These are phyloP conservation scores for Tuber microsphaerosporum DNA, from an alignment of 495 filamentous ascomycete genomes.

Conservation along the genomic window DNA sequence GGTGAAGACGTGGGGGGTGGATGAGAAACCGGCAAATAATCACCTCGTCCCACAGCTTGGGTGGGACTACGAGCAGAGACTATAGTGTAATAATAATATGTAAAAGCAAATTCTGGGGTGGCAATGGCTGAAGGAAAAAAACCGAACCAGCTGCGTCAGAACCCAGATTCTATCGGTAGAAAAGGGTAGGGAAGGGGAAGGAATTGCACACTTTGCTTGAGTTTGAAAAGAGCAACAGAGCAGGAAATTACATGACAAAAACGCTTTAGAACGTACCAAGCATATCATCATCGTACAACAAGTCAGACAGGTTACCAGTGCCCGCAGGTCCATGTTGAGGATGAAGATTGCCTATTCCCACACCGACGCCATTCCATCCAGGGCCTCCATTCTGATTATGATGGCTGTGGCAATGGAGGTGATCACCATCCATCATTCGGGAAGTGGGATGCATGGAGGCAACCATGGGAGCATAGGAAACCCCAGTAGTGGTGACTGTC, in stretches of 20 bases:
- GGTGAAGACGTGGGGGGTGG: conserved; percentile 15
- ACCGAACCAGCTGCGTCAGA: conserved; percentile 28
- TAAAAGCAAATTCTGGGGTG: conserved; percentile 21
- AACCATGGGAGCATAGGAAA: conserved; percentile 37
- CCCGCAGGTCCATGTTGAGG: conserved; percentile 41
- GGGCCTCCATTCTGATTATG: conserved; percentile 24
- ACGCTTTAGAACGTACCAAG: conserved; percentile 44
- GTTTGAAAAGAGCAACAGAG: conserved; percentile 31
- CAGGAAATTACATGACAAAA: conserved; percentile 37
- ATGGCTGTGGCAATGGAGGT: conserved; percentile 31
- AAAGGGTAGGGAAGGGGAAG: conserved; percentile 17
- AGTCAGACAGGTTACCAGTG: conserved; percentile 41
- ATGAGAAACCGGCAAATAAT: conserved; percentile 13
- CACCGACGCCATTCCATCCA: conserved; percentile 27
- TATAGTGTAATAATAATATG: conserved; percentile 13
- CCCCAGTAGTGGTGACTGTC: conserved; percentile 35
- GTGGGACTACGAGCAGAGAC: conserved; percentile 1
- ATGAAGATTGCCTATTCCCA: conserved; percentile 40
- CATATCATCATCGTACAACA: conserved; percentile 47
- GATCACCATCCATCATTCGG: conserved; percentile 29
- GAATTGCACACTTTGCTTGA: conserved; percentile 39
- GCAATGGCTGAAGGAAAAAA: conserved; percentile 18
- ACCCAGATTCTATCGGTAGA: conserved; percentile 22
- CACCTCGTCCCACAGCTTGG: conserved; percentile 7
- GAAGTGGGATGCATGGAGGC: conserved; percentile 36